Conservation (phyloP, 2,329 filamentous ascomycete genomes). For the Pseudocercospora pini-densiflorae region DNA sequence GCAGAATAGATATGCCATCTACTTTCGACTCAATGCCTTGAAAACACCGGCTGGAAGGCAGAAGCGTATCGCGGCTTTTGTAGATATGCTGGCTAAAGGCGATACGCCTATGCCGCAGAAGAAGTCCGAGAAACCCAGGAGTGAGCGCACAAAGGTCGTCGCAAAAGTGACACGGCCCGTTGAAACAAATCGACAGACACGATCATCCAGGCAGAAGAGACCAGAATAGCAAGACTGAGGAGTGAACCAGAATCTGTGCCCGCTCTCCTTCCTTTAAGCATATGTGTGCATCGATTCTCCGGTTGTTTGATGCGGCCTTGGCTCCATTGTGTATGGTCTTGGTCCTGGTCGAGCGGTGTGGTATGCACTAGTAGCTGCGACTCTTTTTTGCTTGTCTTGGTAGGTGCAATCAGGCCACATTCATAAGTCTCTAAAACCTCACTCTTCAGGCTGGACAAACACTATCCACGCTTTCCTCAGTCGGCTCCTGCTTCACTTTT, state of each 20-base stretch:
- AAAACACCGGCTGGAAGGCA: slow-evolving; percentile 36
- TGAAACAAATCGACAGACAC: background rate
- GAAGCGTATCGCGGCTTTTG: slow-evolving; percentile 47
- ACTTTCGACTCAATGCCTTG: slow-evolving; percentile 53
- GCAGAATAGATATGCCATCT: slow-evolving; percentile 52
- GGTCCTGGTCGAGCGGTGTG: background rate
- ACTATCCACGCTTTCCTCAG: too few species aligned
- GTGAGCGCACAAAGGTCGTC: background rate
- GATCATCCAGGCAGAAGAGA: background rate
- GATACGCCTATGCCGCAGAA: slow-evolving; percentile 25
- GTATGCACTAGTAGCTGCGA: background rate
- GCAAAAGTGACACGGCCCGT: background rate
- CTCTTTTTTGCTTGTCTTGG: too few species aligned
- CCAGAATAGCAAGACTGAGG: background rate
- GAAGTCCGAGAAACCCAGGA: background rate
- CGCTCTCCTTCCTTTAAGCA: background rate
- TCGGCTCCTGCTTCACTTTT: too few species aligned
- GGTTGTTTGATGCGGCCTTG: background rate
- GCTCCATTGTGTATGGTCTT: background rate
- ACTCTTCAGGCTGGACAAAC: too few species aligned
- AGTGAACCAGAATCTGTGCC: background rate
- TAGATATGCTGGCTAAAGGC: slow-evolving; percentile 27
- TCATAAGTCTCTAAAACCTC: too few species aligned
- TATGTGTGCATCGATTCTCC: background rate
- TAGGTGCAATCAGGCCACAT: too few species aligned